A percentile compares a stretch with the other conserved stretches of the same genome.
Conservation (phyloP, 768 basidiomycete species). For the Amanita subjunquillea region DNA sequence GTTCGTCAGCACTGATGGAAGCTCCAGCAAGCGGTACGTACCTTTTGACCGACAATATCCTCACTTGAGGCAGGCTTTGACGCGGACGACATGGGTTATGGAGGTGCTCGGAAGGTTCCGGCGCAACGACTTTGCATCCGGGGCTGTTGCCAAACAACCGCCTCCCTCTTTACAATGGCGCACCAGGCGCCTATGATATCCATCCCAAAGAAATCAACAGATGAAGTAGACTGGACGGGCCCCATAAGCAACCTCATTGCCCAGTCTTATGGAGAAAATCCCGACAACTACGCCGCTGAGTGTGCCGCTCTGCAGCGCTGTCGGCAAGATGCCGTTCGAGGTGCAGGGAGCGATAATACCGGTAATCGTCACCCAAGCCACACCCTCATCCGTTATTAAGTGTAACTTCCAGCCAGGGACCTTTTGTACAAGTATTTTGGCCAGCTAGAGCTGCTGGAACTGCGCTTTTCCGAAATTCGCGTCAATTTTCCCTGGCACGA, state of each 20-base stretch:
- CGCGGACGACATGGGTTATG: slow-evolving; percentile 34
- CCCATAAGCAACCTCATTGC: slow-evolving; percentile 81
- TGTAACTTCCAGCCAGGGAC: slow-evolving; percentile 55
- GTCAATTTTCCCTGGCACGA: slow-evolving; percentile 97
- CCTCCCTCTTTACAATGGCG: slow-evolving; percentile 34
- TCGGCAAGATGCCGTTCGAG: slow-evolving; percentile 91
- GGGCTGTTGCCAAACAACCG: slow-evolving; percentile 6
- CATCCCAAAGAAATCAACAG: slow-evolving; percentile 89
- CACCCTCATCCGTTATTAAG: slow-evolving; percentile 1
- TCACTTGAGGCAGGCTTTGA: slow-evolving; percentile 75
- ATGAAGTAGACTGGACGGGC: slow-evolving; percentile 93
- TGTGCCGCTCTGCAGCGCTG: slow-evolving; percentile 80
- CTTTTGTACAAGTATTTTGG: slow-evolving; percentile 99
- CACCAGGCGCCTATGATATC: slow-evolving; percentile 83
- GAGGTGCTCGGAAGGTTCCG: slow-evolving; percentile 18
- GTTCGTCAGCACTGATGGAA: slow-evolving; percentile 10
- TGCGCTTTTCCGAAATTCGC: slow-evolving; percentile 92
- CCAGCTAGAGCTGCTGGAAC: slow-evolving; percentile 92
- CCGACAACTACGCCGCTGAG: slow-evolving; percentile 81
- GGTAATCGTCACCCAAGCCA: slow-evolving; percentile 34
- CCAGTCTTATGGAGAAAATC: slow-evolving; percentile 88
- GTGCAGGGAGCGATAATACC: slow-evolving; percentile 93
- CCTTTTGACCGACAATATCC: slow-evolving; percentile 87
- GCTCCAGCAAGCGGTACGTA: slow-evolving; percentile 14
- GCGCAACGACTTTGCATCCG: not conserved